Conservation (phyloP, 192 early-diverging fungal genomes). For the Coemansia sp. region DNA sequence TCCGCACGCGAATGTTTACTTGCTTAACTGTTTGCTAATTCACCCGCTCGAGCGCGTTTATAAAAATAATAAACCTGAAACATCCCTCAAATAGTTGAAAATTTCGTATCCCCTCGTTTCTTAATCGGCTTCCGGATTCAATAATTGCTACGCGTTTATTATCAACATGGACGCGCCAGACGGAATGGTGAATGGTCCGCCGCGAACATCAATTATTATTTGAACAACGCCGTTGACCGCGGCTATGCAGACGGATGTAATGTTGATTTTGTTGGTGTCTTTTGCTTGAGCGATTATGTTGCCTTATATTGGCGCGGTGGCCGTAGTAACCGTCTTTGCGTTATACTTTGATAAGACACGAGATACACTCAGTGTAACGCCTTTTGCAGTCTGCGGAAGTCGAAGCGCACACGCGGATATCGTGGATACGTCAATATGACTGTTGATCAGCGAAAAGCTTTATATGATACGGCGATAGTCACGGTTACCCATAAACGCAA, state of each 20-base stretch:
- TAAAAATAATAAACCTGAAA: too few species aligned
- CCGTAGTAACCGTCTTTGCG: conserved; percentile 1
- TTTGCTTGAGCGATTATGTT: background rate
- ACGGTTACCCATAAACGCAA: conserved; percentile 28
- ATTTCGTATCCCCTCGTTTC: too few species aligned
- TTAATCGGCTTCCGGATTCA: too few species aligned
- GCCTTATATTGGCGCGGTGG: background rate
- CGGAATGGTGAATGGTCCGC: background rate
- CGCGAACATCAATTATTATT: background rate
- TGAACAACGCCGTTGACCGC: background rate
- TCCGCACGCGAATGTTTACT: too few species aligned
- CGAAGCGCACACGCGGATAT: background rate
- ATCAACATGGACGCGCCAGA: background rate
- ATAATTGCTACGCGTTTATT: too few species aligned
- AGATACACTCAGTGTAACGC: background rate
- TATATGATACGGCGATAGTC: conserved; percentile 35
- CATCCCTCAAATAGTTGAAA: too few species aligned
- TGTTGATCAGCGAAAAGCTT: conserved; percentile 11
- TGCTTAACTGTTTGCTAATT: too few species aligned
- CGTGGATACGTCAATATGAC: background rate
- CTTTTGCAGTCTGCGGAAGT: background rate
- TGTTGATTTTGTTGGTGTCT: background rate
- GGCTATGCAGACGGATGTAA: background rate
- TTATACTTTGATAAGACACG: background rate
- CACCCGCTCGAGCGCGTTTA: too few species aligned